phyloP scores from a whole-genome alignment of 1,139 yeast genomes.

The Geotrichum reessii region DNA sequence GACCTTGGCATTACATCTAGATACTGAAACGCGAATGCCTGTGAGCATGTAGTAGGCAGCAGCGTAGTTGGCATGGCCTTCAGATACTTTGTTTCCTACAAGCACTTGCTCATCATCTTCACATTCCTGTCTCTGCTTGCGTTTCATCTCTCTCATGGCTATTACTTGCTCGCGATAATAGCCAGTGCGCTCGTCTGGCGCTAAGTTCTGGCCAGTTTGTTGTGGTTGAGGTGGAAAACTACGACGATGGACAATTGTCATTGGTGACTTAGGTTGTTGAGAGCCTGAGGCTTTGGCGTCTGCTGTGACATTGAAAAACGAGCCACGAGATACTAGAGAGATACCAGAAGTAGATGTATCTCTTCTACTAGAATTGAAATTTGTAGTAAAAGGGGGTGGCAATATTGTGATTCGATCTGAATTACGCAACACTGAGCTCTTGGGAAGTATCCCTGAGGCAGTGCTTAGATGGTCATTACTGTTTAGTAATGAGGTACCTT shows the following conservation, averaged over 20 bases:
- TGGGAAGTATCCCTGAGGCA: background rate
- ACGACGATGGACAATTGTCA: conserved; percentile 16
- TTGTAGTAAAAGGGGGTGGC: background rate
- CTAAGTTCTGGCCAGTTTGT: conserved; percentile 7
- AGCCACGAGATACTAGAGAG: background rate
- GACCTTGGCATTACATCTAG: conserved; percentile 76
- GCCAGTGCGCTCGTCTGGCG: conserved; percentile 16
- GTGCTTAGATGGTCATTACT: background rate
- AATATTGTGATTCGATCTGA: background rate
- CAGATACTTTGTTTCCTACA: conserved; percentile 78
- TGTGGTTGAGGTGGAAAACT: conserved; percentile 17
- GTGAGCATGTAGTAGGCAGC: conserved; percentile 97
- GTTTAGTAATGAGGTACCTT: background rate
- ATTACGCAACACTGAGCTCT: background rate
- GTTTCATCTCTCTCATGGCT: conserved; percentile 38
- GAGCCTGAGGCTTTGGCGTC: conserved; percentile 9
- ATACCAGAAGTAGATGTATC: background rate
- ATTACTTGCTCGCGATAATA: conserved; percentile 18
- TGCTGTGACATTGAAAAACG: background rate
- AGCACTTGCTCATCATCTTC: conserved; percentile 59
- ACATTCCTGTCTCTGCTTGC: conserved; percentile 38
- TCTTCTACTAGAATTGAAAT: background rate
- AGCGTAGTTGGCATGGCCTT: conserved; percentile 88
- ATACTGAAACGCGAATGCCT: conserved; percentile 91
- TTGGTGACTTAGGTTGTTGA: conserved; percentile 12